Base-by-base conservation (phyloP, 768 basidiomycete genomes). In the Auriscalpium orientale region DNA sequence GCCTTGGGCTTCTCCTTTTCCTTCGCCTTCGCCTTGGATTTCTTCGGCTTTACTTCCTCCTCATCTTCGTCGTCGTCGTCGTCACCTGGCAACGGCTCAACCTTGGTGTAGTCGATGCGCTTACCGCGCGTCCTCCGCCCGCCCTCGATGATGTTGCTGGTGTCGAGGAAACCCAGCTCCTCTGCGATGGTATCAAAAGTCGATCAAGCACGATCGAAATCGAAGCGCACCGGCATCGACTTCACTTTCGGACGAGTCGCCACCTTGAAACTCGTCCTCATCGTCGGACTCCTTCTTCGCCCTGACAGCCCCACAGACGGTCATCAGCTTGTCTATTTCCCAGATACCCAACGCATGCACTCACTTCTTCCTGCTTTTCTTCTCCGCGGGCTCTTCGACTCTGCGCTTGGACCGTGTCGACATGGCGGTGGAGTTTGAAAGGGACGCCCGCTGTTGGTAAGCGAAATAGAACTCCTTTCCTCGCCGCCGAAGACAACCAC, bases 61-160 rank as follows among this genome's bases (percentile, higher is more conserved):
- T 81, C 80, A 51, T 82, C 84, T 49, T 77, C 79, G 1, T 69
- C 68, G 11, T 68, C 67, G 1, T 69, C 66, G 20, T 63, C 67
- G 35, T 66, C 67, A 20, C 56, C 62, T 3, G 58, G 53, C 51
- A 61, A 58, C 15, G 63, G 64, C 21, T 61, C 35, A 13, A 67
- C 69, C 51, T 72, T 66, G 46, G 63, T 67, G 52, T 69, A 66
- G 54, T 65, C 64, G 20, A 65, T 49, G 49, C 61, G 60, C 13
- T 61, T 62, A 5, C 65, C 67, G 15, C 67, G 67, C 38, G 68
- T 68, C 50, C 67, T 64, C 33, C 65, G 61, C 6, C 65, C 65
- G 22, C 52, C 49, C 5, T 56, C 43, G 45, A 66, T 59, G 34
- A 61, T 57, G 21, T 65, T 61, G 22, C n/a, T 20, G 40, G 45